Evolutionary conservation across 495 filamentous ascomycete species (phyloP).

Genomic region (Articulospora tetracladia): DNA sequence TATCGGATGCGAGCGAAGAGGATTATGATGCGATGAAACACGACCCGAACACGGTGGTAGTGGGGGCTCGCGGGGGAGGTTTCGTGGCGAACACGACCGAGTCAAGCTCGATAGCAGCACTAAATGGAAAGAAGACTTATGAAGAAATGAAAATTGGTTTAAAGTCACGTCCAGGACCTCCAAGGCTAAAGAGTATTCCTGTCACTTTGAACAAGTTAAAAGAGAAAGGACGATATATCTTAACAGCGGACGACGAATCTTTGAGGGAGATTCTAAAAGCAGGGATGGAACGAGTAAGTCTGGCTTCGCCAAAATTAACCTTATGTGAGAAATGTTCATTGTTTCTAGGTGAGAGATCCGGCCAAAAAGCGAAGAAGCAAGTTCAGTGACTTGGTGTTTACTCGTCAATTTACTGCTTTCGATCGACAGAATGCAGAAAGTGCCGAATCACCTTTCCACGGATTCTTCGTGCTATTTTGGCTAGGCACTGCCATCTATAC

Average conservation of each 20-base stretch:
- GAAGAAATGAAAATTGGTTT: slow-evolving; percentile 5
- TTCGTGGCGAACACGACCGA: slow-evolving; percentile 1
- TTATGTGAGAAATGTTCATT: slow-evolving; percentile 1
- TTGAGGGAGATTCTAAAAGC: slow-evolving; percentile 46
- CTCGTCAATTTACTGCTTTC: slow-evolving; percentile 64
- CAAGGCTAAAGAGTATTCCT: slow-evolving; percentile 34
- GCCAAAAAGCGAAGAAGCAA: slow-evolving; percentile 38
- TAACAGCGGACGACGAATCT: slow-evolving; percentile 54
- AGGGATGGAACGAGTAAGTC: slow-evolving; percentile 38
- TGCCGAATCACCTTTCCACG: slow-evolving; percentile 60
- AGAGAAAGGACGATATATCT: slow-evolving; percentile 42
- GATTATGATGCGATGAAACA: slow-evolving; percentile 30
- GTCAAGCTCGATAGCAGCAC: background rate
- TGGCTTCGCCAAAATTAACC: background rate
- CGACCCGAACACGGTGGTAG: slow-evolving; percentile 20
- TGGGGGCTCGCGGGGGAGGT: slow-evolving; percentile 21
- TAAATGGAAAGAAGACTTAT: slow-evolving; percentile 11
- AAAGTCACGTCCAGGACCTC: slow-evolving; percentile 5
- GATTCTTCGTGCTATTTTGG: slow-evolving; percentile 78
- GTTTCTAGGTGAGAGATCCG: slow-evolving; percentile 19
- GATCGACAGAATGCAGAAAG: slow-evolving; percentile 59
- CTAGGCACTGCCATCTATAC: slow-evolving; percentile 59
- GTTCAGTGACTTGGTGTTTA: slow-evolving; percentile 65
- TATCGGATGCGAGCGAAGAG: slow-evolving; percentile 28
- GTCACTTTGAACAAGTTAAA: slow-evolving; percentile 43